Conservation (phyloP, 306 rosid species). For the Casuarina glauca region DNA sequence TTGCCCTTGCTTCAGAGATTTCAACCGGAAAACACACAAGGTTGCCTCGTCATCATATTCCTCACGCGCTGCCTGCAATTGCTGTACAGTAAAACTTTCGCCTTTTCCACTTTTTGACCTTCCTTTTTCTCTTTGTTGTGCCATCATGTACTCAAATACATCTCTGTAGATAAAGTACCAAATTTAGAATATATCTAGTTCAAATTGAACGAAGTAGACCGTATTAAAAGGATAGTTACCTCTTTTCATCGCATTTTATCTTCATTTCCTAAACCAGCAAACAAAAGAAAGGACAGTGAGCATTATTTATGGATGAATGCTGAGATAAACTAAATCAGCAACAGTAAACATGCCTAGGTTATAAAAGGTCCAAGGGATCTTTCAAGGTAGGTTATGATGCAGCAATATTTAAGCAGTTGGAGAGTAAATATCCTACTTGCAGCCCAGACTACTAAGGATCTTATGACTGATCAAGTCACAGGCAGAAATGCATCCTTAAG, state of each 20-base stretch:
- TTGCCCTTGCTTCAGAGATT: conserved; percentile 88
- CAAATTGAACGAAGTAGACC: conserved; percentile 18
- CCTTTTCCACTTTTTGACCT: conserved; percentile 71
- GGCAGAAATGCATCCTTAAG: neutral
- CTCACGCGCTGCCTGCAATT: conserved; percentile 65
- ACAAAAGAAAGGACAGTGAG: conserved; percentile 33
- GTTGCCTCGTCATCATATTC: conserved; percentile 76
- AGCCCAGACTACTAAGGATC: neutral
- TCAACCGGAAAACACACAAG: conserved; percentile 70
- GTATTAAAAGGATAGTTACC: conserved; percentile 38
- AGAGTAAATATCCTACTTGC: neutral
- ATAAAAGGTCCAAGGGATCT: conserved; percentile 13
- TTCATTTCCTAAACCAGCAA: conserved; percentile 78
- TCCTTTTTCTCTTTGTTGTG: conserved; percentile 75
- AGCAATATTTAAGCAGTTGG: neutral
- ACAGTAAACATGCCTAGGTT: conserved; percentile 7
- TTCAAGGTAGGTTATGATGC: conserved; percentile 13
- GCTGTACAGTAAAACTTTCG: conserved; percentile 58
- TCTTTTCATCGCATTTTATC: conserved; percentile 87
- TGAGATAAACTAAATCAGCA: conserved; percentile 15
- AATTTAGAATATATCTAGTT: conserved; percentile 38
- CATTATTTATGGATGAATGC: conserved; percentile 12
- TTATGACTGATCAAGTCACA: neutral
- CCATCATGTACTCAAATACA: conserved; percentile 66
- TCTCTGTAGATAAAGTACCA: conserved; percentile 55